A percentile compares a stretch with the other conserved stretches of the same genome.
These are phyloP conservation scores for Chaetomium fimeti DNA, from an alignment of 495 filamentous ascomycete species.

Conservation along the genomic window DNA sequence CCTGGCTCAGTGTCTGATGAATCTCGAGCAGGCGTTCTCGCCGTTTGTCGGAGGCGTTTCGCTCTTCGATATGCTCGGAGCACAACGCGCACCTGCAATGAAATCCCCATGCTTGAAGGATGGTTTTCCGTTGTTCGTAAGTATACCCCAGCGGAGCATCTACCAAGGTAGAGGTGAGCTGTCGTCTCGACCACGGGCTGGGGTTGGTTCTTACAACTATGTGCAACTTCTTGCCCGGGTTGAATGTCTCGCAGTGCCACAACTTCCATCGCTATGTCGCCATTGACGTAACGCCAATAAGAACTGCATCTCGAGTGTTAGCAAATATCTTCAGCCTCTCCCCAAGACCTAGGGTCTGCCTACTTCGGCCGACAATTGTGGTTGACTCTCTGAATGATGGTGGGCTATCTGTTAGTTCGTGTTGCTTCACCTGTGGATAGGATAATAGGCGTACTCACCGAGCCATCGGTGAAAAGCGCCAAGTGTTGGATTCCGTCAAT, in stretches of 20 bases:
- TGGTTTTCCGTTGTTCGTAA: slow-evolving; percentile 29
- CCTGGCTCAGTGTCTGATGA: slow-evolving; percentile 24
- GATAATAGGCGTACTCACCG: slow-evolving; percentile 26
- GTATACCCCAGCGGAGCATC: slow-evolving; percentile 39
- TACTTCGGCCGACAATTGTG: slow-evolving; percentile 41
- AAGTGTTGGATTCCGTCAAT: slow-evolving; percentile 36
- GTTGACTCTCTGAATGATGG: slow-evolving; percentile 33
- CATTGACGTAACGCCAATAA: slow-evolving; percentile 34
- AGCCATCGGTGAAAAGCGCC: slow-evolving; percentile 31
- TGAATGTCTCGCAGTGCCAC: slow-evolving; percentile 37
- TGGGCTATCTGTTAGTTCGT: background rate
- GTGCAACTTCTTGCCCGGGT: slow-evolving; percentile 37
- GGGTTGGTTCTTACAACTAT: slow-evolving; percentile 34
- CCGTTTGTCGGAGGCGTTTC: slow-evolving; percentile 28
- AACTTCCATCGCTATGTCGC: slow-evolving; percentile 34
- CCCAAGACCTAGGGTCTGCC: background rate
- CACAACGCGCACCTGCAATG: slow-evolving; percentile 37
- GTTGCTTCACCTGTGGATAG: background rate
- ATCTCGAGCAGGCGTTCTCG: slow-evolving; percentile 33
- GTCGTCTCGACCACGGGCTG: no score
- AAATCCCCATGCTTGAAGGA: slow-evolving; percentile 36
- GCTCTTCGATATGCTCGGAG: slow-evolving; percentile 22
- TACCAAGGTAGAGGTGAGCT: slow-evolving; percentile 19
- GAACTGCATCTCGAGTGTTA: slow-evolving; percentile 13
- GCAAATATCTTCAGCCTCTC: background rate